Evolutionary conservation across 2,329 filamentous ascomycete genomes (phyloP).

Genomic region (Dactylellina haptotyla): DNA sequence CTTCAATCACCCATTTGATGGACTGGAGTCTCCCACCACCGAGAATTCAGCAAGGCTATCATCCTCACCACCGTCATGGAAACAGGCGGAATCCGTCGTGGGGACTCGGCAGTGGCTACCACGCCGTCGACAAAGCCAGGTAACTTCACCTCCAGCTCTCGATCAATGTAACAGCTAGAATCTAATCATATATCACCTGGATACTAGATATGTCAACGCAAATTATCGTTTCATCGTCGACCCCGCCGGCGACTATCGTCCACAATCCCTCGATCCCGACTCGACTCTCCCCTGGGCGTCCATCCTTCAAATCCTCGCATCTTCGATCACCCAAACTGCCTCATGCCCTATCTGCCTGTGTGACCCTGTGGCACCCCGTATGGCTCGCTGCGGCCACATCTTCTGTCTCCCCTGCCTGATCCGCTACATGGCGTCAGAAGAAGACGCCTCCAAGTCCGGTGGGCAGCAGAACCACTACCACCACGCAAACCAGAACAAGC

Average conservation of each 20-base stretch:
- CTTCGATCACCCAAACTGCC: constrained; percentile 84
- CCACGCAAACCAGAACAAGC: constrained; percentile 52
- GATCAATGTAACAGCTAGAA: constrained; percentile 1
- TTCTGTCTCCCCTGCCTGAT: constrained; percentile 94
- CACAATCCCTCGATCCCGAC: constrained; percentile 86
- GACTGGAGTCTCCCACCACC: constrained; percentile 85
- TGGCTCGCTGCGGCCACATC: constrained; percentile 97
- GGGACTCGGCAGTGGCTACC: constrained; percentile 88
- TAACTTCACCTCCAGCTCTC: constrained; percentile 60
- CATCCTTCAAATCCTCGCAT: constrained; percentile 90
- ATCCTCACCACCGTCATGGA: constrained; percentile 63
- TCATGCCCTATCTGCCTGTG: constrained; percentile 96
- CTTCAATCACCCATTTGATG: constrained; percentile 95
- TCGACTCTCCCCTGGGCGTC: constrained; percentile 89
- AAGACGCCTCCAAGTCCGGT: constrained; percentile 69
- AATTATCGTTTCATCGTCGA: constrained; percentile 98
- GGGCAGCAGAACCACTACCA: constrained; percentile 68
- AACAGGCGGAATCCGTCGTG: constrained; percentile 79
- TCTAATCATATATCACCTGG: no score
- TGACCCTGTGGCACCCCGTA: constrained; percentile 89
- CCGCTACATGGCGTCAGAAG: constrained; percentile 93
- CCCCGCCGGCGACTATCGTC: constrained; percentile 79
- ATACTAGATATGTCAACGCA: constrained; percentile 87
- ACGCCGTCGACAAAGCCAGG: constrained; percentile 88
- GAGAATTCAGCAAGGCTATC: constrained; percentile 70